Conservation (phyloP, 345 rosid genomes). For the Lepidium aucheri region DNA sequence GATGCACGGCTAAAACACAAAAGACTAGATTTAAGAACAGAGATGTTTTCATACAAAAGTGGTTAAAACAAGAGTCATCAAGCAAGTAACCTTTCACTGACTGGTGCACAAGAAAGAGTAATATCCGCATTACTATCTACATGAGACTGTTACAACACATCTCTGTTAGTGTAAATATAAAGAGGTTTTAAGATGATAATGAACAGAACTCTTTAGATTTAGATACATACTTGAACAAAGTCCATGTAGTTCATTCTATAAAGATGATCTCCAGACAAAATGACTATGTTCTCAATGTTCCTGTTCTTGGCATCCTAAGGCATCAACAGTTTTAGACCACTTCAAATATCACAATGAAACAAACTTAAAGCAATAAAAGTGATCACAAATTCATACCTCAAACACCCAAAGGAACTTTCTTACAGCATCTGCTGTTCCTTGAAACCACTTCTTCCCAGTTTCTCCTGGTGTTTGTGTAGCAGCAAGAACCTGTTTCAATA, state of each 20-base stretch:
- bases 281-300: slow-evolving; percentile 69
- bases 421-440: slow-evolving; percentile 95
- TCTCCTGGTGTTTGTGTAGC: slow-evolving; percentile 90
- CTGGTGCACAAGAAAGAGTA: slow-evolving; percentile 24
- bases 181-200: background rate
- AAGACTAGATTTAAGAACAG: background rate
- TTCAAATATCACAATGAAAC: background rate
- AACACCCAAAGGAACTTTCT: slow-evolving; percentile 78
- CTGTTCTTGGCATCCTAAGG: slow-evolving; percentile 73
- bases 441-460: slow-evolving; percentile 83
- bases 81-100: slow-evolving; percentile 18
- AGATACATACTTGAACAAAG: slow-evolving; percentile 53
- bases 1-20: slow-evolving; percentile 55
- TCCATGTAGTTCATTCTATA: slow-evolving; percentile 93
- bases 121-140: slow-evolving; percentile 18
- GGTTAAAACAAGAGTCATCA: background rate
- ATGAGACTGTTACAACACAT: slow-evolving; percentile 16
- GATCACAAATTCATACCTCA: slow-evolving; percentile 40
- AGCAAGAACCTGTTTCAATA: slow-evolving; percentile 49
- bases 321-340: background rate
- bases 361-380: background rate
- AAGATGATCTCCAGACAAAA: slow-evolving; percentile 86
- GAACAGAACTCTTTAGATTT: background rate
- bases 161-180: background rate
- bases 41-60: background rate